Evolutionary conservation across 306 rosid species (phyloP).

Genomic region (Medicago lupulina): DNA sequence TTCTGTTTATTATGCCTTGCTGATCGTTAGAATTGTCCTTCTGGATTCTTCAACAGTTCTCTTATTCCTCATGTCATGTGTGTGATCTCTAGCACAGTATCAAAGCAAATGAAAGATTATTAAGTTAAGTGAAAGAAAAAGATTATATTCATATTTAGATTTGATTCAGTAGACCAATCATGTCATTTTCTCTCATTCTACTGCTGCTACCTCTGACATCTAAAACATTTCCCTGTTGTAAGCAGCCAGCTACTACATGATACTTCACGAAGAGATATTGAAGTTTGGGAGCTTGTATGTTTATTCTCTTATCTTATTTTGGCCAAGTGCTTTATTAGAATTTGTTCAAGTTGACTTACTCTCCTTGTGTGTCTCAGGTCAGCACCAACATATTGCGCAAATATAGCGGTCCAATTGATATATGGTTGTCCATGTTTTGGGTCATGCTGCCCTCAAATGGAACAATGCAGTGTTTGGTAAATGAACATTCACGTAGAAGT

Average conservation of each 20-base stretch:
- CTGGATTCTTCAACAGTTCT: slow-evolving; percentile 35
- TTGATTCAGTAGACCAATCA: slow-evolving; percentile 15
- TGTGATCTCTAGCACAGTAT: slow-evolving; percentile 31
- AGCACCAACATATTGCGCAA: slow-evolving; percentile 83
- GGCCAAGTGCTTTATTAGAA: background rate
- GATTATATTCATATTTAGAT: slow-evolving; percentile 18
- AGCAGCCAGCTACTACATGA: slow-evolving; percentile 64
- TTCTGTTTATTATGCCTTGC: slow-evolving; percentile 27
- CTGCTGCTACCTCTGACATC: slow-evolving; percentile 28
- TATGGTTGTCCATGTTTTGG: slow-evolving; percentile 70
- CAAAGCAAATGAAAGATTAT: slow-evolving; percentile 28
- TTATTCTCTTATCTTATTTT: slow-evolving; percentile 15
- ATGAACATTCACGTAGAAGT: slow-evolving; percentile 67
- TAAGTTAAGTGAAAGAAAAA: slow-evolving; percentile 23
- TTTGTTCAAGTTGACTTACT: slow-evolving; percentile 3
- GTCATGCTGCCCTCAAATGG: slow-evolving; percentile 54
- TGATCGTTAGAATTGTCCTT: slow-evolving; percentile 29
- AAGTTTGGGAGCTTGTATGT: slow-evolving; percentile 95
- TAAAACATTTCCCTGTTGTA: slow-evolving; percentile 30
- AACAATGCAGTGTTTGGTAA: slow-evolving; percentile 65
- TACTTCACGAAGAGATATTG: slow-evolving; percentile 51
- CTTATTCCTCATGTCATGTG: slow-evolving; percentile 3
- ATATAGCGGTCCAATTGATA: slow-evolving; percentile 84
- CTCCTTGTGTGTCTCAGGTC: slow-evolving; percentile 48
- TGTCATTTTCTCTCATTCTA: slow-evolving; percentile 36